A percentile compares a stretch with the other conserved stretches of the same genome.
phyloP scores from a whole-genome alignment of 176 grass and related monocot genomes.

The Ananas comosus region DNA sequence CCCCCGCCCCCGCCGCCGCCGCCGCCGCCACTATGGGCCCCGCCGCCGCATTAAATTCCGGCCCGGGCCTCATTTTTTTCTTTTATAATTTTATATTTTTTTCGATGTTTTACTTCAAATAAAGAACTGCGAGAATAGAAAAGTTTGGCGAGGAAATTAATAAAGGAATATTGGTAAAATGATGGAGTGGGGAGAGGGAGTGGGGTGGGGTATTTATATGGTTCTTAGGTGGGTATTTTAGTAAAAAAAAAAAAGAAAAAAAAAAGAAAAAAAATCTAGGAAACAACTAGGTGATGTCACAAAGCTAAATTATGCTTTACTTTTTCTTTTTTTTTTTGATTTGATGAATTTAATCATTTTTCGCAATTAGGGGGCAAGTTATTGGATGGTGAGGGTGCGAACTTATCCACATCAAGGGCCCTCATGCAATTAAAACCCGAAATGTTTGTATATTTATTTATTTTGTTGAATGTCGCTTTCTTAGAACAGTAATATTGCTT shows the following conservation, averaged over 20 bases:
- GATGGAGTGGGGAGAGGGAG: not conserved
- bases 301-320: too few species aligned
- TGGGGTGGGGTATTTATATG: not conserved
- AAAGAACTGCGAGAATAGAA: too few species aligned
- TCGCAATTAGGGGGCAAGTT: not conserved
- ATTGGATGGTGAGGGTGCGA: not conserved
- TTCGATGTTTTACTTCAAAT: too few species aligned
- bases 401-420: not conserved
- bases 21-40: constrained; percentile 16
- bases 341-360: not conserved
- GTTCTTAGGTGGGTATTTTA: not conserved
- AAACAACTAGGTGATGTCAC: too few species aligned
- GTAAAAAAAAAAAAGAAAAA: too few species aligned
- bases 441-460: too few species aligned
- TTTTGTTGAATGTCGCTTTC: too few species aligned
- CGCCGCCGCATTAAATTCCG: constrained; percentile 43
- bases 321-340: not conserved
- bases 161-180: not conserved
- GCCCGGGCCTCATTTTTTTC: constrained; percentile 63
- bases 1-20: constrained; percentile 10
- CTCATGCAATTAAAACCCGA: too few species aligned
- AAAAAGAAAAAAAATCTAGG: too few species aligned
- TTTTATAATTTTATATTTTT: constrained; percentile 4
- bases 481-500: too few species aligned
- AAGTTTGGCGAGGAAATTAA: not conserved